Base-by-base conservation (phyloP, 192 early-diverging fungal species). In the Gamsiella multidivaricata region DNA sequence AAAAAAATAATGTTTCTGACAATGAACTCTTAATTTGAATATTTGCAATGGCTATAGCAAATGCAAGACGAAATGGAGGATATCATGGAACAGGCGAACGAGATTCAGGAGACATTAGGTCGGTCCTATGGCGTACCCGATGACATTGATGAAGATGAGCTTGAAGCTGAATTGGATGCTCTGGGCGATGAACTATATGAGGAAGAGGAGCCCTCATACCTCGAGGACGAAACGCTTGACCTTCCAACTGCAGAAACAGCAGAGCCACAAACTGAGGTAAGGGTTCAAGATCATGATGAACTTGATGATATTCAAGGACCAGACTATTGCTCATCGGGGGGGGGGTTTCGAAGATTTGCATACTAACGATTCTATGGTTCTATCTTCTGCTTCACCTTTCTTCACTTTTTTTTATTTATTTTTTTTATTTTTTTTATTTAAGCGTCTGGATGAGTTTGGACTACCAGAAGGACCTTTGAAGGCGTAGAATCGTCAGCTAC, bases 1-100 rank as follows among this genome's bases (percentile, higher is more conserved):
- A 39, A 39, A 39, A 39, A 39, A n/a, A n/a, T n/a, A n/a, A n/a
- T n/a, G n/a, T n/a, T n/a, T n/a, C n/a, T n/a, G n/a, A n/a, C n/a
- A n/a, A n/a, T n/a, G n/a, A n/a, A n/a, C n/a, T n/a, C 43, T 14
- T 42, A 32, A 15, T 49, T 29, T 11, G 23, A 34, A 49, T 22
- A 54, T 37, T 10, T 36, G 11, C 12, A 3, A 56, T 58, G 94
- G 93, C 82, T 88, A 79, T 58, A 95, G 93, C 82, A 88, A 79
- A 87, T 98, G 66, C 97, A 98, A 88, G 96, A 98, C 66, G 98
- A 99, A 73, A 96, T 98, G 94, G 94, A 96, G 50, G 98, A 99
- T 63, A 83, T 98, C 59, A 78, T 99, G 84, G 98, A 97, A 54
- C 94, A 95, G 74, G 95, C 97, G 11, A 97, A 96, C 82, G 98